A percentile compares a stretch with the other conserved stretches of the same genome.
Evolutionary conservation across 2,329 filamentous ascomycete species (phyloP).

Genomic region (Aspergillus awamori): DNA sequence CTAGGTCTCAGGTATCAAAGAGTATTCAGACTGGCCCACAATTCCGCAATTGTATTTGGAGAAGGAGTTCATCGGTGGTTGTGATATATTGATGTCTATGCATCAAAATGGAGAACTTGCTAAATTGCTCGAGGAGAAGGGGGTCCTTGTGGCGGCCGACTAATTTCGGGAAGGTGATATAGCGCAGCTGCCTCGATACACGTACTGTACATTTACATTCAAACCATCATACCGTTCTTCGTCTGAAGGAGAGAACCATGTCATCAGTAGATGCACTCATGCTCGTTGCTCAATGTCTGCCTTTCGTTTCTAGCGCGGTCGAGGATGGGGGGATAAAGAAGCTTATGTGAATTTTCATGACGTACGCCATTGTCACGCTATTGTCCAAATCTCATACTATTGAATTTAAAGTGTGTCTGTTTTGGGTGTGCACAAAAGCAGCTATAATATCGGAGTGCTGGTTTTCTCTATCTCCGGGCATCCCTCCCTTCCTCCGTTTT

Average conservation of each 20-base stretch:
- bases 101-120: constrained; percentile 93
- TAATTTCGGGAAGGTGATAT: constrained; percentile 17
- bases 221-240: not conserved
- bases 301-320: too few species aligned
- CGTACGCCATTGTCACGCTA: too few species aligned
- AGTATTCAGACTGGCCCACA: constrained; percentile 98
- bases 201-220: not conserved
- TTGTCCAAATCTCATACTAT: too few species aligned
- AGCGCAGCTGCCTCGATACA: not conserved
- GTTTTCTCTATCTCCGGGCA: too few species aligned
- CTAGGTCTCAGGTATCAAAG: constrained; percentile 77
- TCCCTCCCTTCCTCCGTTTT: too few species aligned
- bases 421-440: too few species aligned
- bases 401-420: too few species aligned
- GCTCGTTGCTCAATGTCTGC: not conserved
- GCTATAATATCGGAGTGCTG: too few species aligned
- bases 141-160: constrained; percentile 72
- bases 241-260: not conserved
- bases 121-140: constrained; percentile 89
- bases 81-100: constrained; percentile 95
- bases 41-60: constrained; percentile 96
- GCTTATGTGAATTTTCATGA: too few species aligned
- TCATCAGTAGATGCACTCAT: not conserved
- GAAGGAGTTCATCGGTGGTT: constrained; percentile 96
- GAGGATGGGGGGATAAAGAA: too few species aligned